A percentile compares a stretch with the other conserved stretches of the same genome.
Evolutionary conservation across 352 stramenopile species (phyloP).

Genomic region (Globisporangium perplexum): DNA sequence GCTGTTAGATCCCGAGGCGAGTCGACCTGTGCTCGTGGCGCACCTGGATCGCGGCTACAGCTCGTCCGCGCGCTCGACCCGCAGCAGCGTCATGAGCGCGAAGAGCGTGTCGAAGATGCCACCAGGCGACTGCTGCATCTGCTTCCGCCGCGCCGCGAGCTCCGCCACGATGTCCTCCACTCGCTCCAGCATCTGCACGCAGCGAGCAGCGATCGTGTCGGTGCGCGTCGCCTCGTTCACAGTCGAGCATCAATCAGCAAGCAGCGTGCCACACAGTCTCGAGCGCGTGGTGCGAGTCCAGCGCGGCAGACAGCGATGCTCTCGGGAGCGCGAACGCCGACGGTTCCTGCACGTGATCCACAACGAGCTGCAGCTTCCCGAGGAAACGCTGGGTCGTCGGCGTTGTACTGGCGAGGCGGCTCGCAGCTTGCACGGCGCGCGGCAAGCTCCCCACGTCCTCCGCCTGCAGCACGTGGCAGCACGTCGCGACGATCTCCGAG

Average conservation of each 20-base stretch:
- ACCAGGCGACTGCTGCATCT: slow-evolving; percentile 3
- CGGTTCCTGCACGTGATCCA: slow-evolving; percentile 1
- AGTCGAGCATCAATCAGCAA: too few species aligned
- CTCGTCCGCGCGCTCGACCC: slow-evolving; percentile 2
- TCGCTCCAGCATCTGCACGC: slow-evolving; percentile 2
- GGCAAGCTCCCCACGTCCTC: slow-evolving; percentile 16
- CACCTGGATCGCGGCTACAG: slow-evolving; percentile 9
- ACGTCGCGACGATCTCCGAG: slow-evolving; percentile 28
- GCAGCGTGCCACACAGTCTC: neutral
- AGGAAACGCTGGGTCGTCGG: slow-evolving; percentile 10
- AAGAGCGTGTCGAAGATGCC: slow-evolving; percentile 7
- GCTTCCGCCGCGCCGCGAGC: slow-evolving; percentile 7
- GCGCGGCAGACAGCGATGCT: too few species aligned
- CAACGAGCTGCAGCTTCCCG: slow-evolving; percentile 1
- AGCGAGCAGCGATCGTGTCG: neutral
- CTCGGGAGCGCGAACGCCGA: slow-evolving; percentile 3
- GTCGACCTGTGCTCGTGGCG: too few species aligned
- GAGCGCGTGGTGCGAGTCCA: neutral
- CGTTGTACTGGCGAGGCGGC: neutral
- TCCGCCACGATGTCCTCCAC: slow-evolving; percentile 5
- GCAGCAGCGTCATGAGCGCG: slow-evolving; percentile 13
- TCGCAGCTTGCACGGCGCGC: slow-evolving; percentile 1
- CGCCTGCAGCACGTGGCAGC: slow-evolving; percentile 18
- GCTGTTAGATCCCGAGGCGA: too few species aligned
- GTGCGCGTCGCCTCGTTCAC: too few species aligned